Evolutionary conservation across 257 asterid genomes (phyloP).

Genomic region (Cinchona pubescens): DNA sequence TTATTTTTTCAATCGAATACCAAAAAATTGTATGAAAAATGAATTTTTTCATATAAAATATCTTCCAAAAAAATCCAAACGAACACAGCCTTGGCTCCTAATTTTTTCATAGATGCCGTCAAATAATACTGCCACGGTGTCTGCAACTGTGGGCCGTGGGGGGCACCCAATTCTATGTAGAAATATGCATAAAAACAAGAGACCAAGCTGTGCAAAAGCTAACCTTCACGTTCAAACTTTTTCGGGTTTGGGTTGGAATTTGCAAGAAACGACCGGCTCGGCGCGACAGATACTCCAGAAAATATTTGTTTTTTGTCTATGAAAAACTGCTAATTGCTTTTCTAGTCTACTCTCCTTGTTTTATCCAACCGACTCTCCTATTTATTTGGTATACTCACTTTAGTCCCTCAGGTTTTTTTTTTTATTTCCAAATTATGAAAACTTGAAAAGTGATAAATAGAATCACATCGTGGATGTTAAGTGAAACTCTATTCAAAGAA

Average conservation of each 20-base stretch:
- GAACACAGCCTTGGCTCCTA: too few species aligned
- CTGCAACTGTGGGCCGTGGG: slow-evolving; percentile 32
- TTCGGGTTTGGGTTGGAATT: slow-evolving; percentile 22
- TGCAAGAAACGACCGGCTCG: slow-evolving; percentile 24
- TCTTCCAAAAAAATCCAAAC: too few species aligned
- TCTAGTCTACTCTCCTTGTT: not conserved
- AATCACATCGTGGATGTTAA: not conserved
- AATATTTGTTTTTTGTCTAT: not conserved
- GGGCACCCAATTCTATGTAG: slow-evolving; percentile 50
- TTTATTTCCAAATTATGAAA: not conserved
- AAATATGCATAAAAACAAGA: slow-evolving; percentile 56
- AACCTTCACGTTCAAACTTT: slow-evolving; percentile 54
- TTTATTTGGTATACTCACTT: not conserved
- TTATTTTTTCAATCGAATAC: too few species aligned
- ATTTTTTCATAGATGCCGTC: slow-evolving; percentile 28
- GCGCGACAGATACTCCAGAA: not conserved
- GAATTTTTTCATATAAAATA: too few species aligned
- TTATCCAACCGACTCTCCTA: not conserved
- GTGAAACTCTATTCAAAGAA: not conserved
- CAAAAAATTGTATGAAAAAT: too few species aligned
- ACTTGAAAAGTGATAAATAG: not conserved
- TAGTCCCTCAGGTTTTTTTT: too few species aligned
- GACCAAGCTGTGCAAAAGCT: slow-evolving; percentile 59
- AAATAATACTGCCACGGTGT: slow-evolving; percentile 39
- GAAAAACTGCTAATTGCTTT: not conserved